Percentiles rank a stretch among this genome's conserved stretches.
Conservation (phyloP, 805 yeast species). For the Ogataea methylovora region DNA sequence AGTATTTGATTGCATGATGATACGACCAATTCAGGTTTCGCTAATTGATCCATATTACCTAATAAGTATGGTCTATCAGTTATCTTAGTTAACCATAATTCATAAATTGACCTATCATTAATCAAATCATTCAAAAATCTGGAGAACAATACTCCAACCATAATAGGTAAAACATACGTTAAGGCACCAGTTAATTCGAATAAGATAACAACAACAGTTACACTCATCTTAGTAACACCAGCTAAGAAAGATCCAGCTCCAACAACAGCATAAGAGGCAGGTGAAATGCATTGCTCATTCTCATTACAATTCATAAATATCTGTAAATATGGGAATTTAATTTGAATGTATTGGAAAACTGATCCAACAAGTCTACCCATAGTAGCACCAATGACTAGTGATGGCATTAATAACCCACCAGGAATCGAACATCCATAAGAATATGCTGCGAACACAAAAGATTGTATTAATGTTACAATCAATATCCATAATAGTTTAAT, state of each 20-base stretch:
- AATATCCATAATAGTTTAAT: constrained; percentile 23
- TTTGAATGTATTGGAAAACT: constrained; percentile 41
- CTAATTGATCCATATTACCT: constrained; percentile 28
- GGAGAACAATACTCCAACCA: constrained; percentile 74
- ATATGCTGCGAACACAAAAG: constrained; percentile 55
- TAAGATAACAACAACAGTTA: constrained; percentile 71
- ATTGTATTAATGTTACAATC: constrained; percentile 36
- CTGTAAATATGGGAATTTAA: constrained; percentile 26
- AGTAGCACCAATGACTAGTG: constrained; percentile 54
- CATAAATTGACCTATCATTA: constrained; percentile 56
- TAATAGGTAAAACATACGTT: constrained; percentile 75
- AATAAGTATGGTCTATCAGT: constrained; percentile 30
- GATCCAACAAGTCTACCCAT: constrained; percentile 52
- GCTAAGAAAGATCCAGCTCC: constrained; percentile 82
- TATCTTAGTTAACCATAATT: constrained; percentile 38
- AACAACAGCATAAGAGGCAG: constrained; percentile 82
- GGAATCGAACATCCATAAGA: constrained; percentile 65
- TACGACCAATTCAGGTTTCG: constrained; percentile 30
- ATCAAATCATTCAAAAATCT: constrained; percentile 65
- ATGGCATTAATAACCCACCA: constrained; percentile 61
- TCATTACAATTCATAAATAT: constrained; percentile 32
- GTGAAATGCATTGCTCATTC: constrained; percentile 52
- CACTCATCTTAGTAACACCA: constrained; percentile 74
- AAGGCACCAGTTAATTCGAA: constrained; percentile 85
- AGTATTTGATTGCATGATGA: constrained; percentile 26